Evolutionary conservation across 306 rosid genomes (phyloP).

Genomic region (Citrullus amarus): DNA sequence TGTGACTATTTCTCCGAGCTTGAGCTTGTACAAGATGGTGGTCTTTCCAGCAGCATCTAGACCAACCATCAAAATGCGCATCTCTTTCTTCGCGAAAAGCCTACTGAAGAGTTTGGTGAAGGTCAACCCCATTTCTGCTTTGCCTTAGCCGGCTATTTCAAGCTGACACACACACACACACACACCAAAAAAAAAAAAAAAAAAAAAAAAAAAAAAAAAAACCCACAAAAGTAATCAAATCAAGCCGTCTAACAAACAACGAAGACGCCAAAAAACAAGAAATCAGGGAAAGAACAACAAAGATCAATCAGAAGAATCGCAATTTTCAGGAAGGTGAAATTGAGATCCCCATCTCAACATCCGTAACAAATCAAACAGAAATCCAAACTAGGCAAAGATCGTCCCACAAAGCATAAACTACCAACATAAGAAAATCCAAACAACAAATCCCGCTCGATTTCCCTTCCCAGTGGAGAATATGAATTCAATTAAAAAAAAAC

Average conservation of each 20-base stretch:
- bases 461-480: not conserved
- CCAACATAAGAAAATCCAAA: not conserved
- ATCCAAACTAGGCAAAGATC: not conserved
- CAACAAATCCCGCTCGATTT: not conserved
- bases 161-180: not conserved
- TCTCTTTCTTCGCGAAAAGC: slow-evolving; percentile 60
- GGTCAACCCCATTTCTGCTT: slow-evolving; percentile 46
- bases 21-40: slow-evolving; percentile 55
- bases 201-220: not conserved
- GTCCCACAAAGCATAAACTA: not conserved
- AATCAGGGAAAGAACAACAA: not conserved
- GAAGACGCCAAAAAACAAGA: not conserved
- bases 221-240: not conserved
- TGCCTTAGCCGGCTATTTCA: not conserved
- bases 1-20: slow-evolving; percentile 69
- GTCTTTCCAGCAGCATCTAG: slow-evolving; percentile 74
- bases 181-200: no score
- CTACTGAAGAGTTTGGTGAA: slow-evolving; percentile 66
- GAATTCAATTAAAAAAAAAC: not conserved
- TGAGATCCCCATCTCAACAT: not conserved
- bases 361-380: slow-evolving; percentile 1
- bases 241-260: not conserved
- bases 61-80: slow-evolving; percentile 69
- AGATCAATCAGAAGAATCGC: not conserved
- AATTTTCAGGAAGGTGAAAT: not conserved